phyloP scores from a whole-genome alignment of 2,329 filamentous ascomycete genomes.

The Colletotrichum karsti region DNA sequence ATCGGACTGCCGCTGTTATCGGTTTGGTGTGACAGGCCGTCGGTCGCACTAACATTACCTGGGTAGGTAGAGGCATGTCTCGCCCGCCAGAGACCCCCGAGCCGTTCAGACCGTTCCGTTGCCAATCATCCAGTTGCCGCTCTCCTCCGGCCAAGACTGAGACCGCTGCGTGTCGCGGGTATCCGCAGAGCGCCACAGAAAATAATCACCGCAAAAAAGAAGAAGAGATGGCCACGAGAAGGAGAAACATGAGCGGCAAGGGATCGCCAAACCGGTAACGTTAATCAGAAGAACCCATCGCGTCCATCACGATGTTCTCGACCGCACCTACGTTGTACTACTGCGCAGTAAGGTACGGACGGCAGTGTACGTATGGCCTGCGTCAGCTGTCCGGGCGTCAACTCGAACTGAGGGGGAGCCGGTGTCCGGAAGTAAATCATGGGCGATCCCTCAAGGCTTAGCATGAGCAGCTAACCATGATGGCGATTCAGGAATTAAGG shows the following conservation, averaged over 20 bases:
- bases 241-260: slow-evolving; percentile 2
- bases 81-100: background rate
- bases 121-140: slow-evolving; percentile 29
- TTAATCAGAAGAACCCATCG: background rate
- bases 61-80: slow-evolving; percentile 1
- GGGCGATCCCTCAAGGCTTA: slow-evolving; percentile 17
- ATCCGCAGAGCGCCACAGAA: slow-evolving; percentile 8
- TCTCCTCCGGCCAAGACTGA: slow-evolving; percentile 18
- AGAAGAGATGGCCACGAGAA: background rate
- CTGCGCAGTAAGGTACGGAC: background rate
- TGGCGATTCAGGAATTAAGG: slow-evolving; percentile 5
- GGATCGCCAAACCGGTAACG: slow-evolving; percentile 1
- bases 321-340: background rate
- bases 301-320: background rate
- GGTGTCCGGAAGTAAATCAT: slow-evolving; percentile 14
- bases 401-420: background rate
- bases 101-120: background rate
- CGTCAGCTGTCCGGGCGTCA: background rate
- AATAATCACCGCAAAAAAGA: background rate
- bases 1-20: background rate
- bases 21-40: background rate
- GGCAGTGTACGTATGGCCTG: background rate
- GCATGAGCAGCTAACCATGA: slow-evolving; percentile 14
- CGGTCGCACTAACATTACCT: slow-evolving; percentile 12
- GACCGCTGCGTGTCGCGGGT: slow-evolving; percentile 21